Evolutionary conservation across 2,329 filamentous ascomycete species (phyloP).

Genomic region (Cercospora canescens): DNA sequence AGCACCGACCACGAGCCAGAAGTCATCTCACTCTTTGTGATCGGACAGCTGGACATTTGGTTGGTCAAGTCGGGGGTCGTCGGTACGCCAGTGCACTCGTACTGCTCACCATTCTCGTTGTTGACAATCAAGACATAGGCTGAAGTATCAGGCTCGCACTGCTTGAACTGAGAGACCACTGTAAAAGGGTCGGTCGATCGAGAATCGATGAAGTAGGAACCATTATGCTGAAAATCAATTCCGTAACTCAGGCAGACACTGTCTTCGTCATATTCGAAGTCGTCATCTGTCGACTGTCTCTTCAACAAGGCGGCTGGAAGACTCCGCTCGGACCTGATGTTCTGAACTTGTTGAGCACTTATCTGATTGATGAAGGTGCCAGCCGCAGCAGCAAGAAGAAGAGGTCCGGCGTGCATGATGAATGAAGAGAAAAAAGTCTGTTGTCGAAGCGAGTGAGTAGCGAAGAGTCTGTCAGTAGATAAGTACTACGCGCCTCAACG

Average conservation of each 20-base stretch:
- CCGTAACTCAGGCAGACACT: constrained; percentile 32
- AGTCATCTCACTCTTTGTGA: constrained; percentile 45
- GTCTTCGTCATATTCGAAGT: constrained; percentile 13
- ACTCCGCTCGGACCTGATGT: not conserved
- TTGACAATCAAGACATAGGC: constrained; percentile 43
- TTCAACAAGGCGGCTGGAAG: not conserved
- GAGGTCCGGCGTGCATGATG: not conserved
- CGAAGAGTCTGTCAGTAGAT: not conserved
- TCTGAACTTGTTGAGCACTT: not conserved
- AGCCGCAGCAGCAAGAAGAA: constrained; percentile 6
- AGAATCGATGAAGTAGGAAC: constrained; percentile 49
- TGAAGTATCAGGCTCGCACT: constrained; percentile 43
- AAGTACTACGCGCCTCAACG: not conserved
- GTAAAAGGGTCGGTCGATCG: constrained; percentile 44
- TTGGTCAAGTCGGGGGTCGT: constrained; percentile 42
- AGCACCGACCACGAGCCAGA: constrained; percentile 48
- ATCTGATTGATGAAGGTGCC: not conserved
- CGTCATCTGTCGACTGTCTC: not conserved
- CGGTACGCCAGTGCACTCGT: constrained; percentile 35
- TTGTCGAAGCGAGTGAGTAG: not conserved
- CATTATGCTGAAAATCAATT: constrained; percentile 46
- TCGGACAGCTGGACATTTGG: constrained; percentile 45
- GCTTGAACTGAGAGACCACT: constrained; percentile 46
- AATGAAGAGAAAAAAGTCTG: not conserved
- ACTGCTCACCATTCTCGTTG: constrained; percentile 42